phyloP scores from a whole-genome alignment of 2,329 filamentous ascomycete species.

The Fusarium marasasianum region DNA sequence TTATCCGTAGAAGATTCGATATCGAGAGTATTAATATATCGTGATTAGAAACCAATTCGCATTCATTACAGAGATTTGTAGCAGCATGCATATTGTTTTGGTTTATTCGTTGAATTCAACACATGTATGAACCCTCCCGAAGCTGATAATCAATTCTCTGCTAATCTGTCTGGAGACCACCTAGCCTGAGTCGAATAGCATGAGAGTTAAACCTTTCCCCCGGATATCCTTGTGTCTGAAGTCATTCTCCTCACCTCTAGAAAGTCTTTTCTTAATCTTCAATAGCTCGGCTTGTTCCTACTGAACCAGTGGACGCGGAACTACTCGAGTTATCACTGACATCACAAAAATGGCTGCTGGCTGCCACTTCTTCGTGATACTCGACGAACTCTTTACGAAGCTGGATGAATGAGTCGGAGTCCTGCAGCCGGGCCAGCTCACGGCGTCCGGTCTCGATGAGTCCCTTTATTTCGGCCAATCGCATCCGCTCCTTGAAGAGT shows the following conservation, averaged over 20 bases:
- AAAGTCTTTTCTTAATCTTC: background rate
- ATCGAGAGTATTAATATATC: too few species aligned
- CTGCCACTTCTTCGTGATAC: background rate
- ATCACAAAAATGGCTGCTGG: background rate
- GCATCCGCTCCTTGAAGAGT: background rate
- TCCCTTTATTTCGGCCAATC: background rate
- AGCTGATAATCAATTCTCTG: background rate
- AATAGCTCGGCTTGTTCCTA: background rate
- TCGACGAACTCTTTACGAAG: constrained; percentile 10
- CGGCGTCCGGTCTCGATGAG: constrained; percentile 1
- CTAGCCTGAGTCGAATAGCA: background rate
- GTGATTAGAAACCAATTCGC: background rate
- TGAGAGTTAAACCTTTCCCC: too few species aligned
- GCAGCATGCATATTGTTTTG: background rate
- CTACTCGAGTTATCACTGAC: background rate
- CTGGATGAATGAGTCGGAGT: constrained; percentile 3
- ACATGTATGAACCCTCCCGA: too few species aligned
- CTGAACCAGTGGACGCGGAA: background rate
- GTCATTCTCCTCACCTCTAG: background rate
- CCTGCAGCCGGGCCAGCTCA: constrained; percentile 18
- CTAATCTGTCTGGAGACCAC: background rate
- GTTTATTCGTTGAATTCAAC: background rate
- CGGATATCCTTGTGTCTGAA: background rate
- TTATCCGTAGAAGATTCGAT: too few species aligned
- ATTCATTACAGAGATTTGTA: too few species aligned